Evolutionary conservation across 1,284 basidiomycete genomes (phyloP), one percentile per base, ranked within the genome.

Genomic region (Chondrostereum purpureum): DNA sequence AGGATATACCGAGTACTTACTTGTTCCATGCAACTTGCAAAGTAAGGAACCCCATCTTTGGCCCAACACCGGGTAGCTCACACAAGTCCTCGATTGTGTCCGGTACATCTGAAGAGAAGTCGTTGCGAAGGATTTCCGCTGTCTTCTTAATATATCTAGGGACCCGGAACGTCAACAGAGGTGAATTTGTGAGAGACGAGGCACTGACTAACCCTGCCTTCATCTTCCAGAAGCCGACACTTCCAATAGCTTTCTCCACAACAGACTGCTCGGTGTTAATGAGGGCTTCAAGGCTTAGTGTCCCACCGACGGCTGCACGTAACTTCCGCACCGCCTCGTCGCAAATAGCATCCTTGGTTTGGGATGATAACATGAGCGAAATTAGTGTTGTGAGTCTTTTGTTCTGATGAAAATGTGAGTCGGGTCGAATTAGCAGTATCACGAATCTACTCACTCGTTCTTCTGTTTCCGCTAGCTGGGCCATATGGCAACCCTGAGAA

Each of bases 331-430:
- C 81, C 0, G 95, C 95, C 1, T 85, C 80, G 43, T 91, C 82
- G 0, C 90, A 95, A 11, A 93, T 84, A 54, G 90, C 82, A 60
- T 95, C 91, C 62, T 95, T 98, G 2, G 95, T 98, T 63, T 97
- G 93, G 1, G 91, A 91, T 10, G 89, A 93, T 3, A 98, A 77
- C 91, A 98, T 97, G 43, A 99, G 75, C 2, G 92, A 92, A 6
- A 99, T 78, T 17, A 98, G 80, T 2, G 88, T 91, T 3, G 90
- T 77, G 47, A 93, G 88, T 1, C 92, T 78, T 39, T 79, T 75
- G 44, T 84, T 88, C 85, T 90, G 59, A 13, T 16, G 10, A 43
- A 47, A 14, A 24, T 22, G n/a, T n/a, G n/a, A 22, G 21, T 23
- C 34, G 14, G 20, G 20, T 20, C n/a, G 38, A 52, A 18, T 33